phyloP scores from a whole-genome alignment of 1,284 basidiomycete species.

The Flammula alnicola region DNA sequence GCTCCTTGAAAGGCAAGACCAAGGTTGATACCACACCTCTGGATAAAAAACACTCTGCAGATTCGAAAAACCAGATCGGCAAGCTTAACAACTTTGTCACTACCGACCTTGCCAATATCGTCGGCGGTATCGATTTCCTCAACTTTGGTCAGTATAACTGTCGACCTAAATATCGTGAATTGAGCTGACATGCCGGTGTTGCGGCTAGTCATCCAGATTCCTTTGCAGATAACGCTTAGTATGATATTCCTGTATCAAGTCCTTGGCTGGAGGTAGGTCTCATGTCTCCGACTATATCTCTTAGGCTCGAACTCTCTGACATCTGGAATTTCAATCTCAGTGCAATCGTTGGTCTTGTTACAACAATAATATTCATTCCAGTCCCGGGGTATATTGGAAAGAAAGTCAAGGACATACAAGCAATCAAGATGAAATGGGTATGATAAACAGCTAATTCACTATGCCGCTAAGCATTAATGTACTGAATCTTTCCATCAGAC shows the following conservation, averaged over 20 bases:
- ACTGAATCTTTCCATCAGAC: conserved; percentile 22
- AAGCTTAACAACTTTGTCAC: conserved; percentile 40
- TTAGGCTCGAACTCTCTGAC: no score
- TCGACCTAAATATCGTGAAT: not conserved
- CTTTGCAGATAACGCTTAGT: conserved; percentile 36
- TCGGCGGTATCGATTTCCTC: conserved; percentile 43
- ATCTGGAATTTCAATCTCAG: conserved; percentile 15
- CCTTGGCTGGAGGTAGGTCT: conserved; percentile 32
- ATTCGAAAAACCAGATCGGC: conserved; percentile 18
- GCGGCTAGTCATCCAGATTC: conserved; percentile 25
- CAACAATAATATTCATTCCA: conserved; percentile 52
- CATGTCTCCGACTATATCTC: not conserved
- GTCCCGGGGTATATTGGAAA: conserved; percentile 42
- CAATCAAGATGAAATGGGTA: conserved; percentile 20
- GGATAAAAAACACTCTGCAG: not conserved
- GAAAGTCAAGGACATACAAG: conserved; percentile 28
- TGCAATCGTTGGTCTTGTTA: conserved; percentile 51
- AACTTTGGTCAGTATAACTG: conserved; percentile 22
- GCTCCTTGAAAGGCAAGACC: not conserved
- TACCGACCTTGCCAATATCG: conserved; percentile 46
- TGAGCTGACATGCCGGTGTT: no score
- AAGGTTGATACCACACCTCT: not conserved
- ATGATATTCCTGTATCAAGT: conserved; percentile 29
- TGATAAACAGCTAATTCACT: conserved; percentile 6
- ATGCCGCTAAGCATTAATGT: not conserved